Conservation (phyloP, 176 grass and related monocot species). For the Phoenix roebelenii region DNA sequence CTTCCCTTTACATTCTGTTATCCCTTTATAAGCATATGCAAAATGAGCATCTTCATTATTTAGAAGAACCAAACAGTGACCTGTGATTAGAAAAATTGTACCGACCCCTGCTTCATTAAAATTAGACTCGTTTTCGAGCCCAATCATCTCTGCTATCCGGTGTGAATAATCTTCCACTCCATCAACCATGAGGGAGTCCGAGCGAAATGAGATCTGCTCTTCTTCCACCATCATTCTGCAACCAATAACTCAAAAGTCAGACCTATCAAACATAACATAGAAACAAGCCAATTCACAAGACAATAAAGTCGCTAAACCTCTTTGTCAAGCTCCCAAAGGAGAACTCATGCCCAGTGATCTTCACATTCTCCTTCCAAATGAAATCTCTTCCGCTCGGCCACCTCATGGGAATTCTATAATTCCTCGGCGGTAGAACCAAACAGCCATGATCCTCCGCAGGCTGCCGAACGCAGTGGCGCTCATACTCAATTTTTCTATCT, state of each 20-base stretch:
- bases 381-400: constrained; percentile 94
- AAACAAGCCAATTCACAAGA: neutral
- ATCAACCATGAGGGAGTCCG: constrained; percentile 74
- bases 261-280: neutral
- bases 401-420: constrained; percentile 72
- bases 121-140: constrained; percentile 82
- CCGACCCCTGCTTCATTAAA: constrained; percentile 93
- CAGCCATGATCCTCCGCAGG: constrained; percentile 23
- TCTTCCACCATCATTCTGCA: constrained; percentile 99
- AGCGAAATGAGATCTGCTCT: constrained; percentile 93
- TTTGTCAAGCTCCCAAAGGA: constrained; percentile 95
- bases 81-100: neutral
- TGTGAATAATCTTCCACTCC: constrained; percentile 94
- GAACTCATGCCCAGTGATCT: constrained; percentile 95
- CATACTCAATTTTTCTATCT: constrained; percentile 46
- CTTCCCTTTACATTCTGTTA: too few species aligned
- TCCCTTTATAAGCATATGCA: too few species aligned
- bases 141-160: constrained; percentile 97
- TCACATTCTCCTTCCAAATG: constrained; percentile 98
- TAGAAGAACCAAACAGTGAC: neutral
- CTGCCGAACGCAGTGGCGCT: constrained; percentile 49
- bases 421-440: constrained; percentile 62
- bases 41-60: neutral
- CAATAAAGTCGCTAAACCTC: constrained; percentile 27
- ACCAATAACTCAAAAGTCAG: constrained; percentile 12